A percentile compares a stretch with the other conserved stretches of the same genome.
These are phyloP conservation scores for Hyphopichia pseudoburtonii DNA, from an alignment of 1,139 yeast species.

Conservation along the genomic window DNA sequence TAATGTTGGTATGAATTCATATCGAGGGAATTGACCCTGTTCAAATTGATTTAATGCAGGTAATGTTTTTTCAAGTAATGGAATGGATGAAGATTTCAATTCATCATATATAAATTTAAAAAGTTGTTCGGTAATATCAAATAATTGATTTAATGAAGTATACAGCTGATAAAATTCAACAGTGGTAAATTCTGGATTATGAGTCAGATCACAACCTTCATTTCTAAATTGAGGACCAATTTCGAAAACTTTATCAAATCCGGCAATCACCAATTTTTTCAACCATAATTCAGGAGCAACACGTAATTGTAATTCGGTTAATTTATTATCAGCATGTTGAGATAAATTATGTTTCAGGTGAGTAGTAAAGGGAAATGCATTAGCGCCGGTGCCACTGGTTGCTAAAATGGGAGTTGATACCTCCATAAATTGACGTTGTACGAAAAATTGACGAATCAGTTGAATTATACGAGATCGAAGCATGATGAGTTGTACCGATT, in stretches of 20 bases:
- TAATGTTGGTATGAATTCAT: constrained; percentile 63
- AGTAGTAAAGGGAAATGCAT: constrained; percentile 80
- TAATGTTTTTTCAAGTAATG: constrained; percentile 13
- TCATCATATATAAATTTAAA: constrained; percentile 36
- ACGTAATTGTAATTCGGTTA: constrained; percentile 57
- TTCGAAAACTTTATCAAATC: constrained; percentile 84
- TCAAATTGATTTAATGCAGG: constrained; percentile 17
- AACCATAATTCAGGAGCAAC: constrained; percentile 97
- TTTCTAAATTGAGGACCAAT: constrained; percentile 84
- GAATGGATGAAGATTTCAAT: constrained; percentile 15
- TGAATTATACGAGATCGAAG: constrained; percentile 56
- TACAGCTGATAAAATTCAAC: constrained; percentile 91
- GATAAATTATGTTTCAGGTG: constrained; percentile 31
- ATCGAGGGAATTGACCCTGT: constrained; percentile 25
- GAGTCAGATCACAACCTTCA: constrained; percentile 91
- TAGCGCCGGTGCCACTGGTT: constrained; percentile 78
- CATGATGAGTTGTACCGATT: constrained; percentile 48
- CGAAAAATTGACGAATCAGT: constrained; percentile 57
- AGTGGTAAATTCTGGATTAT: constrained; percentile 92
- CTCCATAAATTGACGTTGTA: constrained; percentile 60
- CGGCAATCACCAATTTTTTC: constrained; percentile 75
- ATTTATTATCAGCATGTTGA: too few species aligned
- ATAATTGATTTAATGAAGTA: constrained; percentile 67
- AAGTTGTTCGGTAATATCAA: constrained; percentile 61
- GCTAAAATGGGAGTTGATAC: constrained; percentile 87